A percentile compares a stretch with the other conserved stretches of the same genome.
Evolutionary conservation across 2,329 filamentous ascomycete species (phyloP).

Genomic region (Achaetomium macrosporum): DNA sequence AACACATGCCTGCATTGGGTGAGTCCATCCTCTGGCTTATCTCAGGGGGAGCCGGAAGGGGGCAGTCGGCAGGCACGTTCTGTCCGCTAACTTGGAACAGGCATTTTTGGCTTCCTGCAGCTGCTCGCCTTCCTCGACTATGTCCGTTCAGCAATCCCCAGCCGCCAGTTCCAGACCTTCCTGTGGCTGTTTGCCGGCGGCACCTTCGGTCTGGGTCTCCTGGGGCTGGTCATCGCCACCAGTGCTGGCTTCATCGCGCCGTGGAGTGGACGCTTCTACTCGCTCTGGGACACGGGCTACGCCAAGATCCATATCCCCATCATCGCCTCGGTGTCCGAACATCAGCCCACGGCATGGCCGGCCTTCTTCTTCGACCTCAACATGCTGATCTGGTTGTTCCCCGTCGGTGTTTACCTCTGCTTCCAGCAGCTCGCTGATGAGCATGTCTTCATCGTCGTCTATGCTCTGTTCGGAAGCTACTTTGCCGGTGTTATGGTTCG

Average conservation of each 20-base stretch:
- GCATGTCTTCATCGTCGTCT: constrained; percentile 97
- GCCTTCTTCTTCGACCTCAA: constrained; percentile 99
- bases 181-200: constrained; percentile 69
- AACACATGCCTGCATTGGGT: constrained; percentile 97
- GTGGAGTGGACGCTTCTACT: constrained; percentile 98
- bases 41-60: not conserved
- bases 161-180: constrained; percentile 90
- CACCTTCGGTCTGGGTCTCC: constrained; percentile 70
- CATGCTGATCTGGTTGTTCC: constrained; percentile 98
- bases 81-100: constrained; percentile 37
- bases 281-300: constrained; percentile 96
- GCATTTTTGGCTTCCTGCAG: constrained; percentile 93
- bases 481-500: constrained; percentile 99
- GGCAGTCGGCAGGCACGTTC: constrained; percentile 9
- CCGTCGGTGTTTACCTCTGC: constrained; percentile 95
- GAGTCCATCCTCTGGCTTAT: constrained; percentile 28
- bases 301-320: constrained; percentile 99
- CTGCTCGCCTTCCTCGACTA: constrained; percentile 89
- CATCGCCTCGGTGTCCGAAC: constrained; percentile 98
- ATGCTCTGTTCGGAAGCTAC: constrained; percentile 93
- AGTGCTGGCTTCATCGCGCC: constrained; percentile 89
- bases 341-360: constrained; percentile 98
- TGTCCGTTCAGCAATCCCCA: constrained; percentile 78
- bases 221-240: constrained; percentile 73
- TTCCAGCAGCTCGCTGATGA: constrained; percentile 92